Conservation (phyloP, 352 stramenopile genomes). For the Pythium monospermum region DNA sequence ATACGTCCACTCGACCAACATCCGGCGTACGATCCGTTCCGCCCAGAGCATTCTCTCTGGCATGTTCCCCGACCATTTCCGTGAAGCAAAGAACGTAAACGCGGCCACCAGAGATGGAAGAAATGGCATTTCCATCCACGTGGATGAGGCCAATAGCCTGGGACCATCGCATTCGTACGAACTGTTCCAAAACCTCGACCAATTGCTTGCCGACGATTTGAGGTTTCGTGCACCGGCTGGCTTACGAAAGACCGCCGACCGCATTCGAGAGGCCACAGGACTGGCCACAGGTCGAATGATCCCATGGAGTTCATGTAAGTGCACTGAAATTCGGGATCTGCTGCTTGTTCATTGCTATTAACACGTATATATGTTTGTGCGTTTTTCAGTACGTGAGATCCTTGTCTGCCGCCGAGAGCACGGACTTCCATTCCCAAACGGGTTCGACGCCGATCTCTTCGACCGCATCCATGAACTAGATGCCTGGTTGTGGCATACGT, state of each 20-base stretch:
- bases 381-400: conserved; percentile 58
- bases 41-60: conserved; percentile 62
- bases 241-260: conserved; percentile 30
- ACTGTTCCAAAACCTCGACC: conserved; percentile 45
- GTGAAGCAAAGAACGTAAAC: neutral
- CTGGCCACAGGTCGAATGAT: conserved; percentile 32
- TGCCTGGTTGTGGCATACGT: conserved; percentile 67
- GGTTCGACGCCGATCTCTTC: conserved; percentile 54
- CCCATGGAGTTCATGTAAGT: conserved; percentile 66
- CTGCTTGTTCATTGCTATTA: neutral
- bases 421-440: conserved; percentile 45
- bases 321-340: neutral
- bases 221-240: conserved; percentile 36
- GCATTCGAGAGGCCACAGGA: conserved; percentile 43
- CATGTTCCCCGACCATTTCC: conserved; percentile 56
- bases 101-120: conserved; percentile 3
- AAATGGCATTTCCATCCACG: conserved; percentile 36
- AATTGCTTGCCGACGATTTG: conserved; percentile 46
- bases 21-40: conserved; percentile 65
- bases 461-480: conserved; percentile 56
- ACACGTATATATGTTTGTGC: neutral
- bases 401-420: conserved; percentile 63
- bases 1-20: conserved; percentile 76
- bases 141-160: conserved; percentile 43
- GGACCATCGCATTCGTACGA: conserved; percentile 64